A percentile compares a stretch with the other conserved stretches of the same genome.
These are phyloP conservation scores for Pseudophaeomoniella oleicola DNA, from an alignment of 2,329 filamentous ascomycete species.

Conservation along the genomic window DNA sequence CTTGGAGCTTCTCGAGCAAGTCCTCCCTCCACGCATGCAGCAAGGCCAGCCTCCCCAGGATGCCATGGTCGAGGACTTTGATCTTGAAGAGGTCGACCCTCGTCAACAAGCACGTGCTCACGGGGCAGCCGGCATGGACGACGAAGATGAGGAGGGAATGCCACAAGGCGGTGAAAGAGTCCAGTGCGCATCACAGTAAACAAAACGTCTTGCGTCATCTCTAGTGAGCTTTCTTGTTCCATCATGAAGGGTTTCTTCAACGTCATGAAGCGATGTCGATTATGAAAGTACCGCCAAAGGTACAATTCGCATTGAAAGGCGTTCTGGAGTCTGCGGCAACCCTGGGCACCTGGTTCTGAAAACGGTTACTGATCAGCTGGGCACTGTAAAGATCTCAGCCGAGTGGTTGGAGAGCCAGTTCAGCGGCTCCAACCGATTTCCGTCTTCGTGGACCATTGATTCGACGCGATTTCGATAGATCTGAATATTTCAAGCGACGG, in stretches of 20 bases:
- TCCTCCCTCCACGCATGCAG: slow-evolving; percentile 60
- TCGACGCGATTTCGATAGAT: no score
- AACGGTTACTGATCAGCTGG: no score
- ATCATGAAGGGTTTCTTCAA: neutral
- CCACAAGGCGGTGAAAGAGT: slow-evolving; percentile 33
- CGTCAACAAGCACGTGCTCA: slow-evolving; percentile 52
- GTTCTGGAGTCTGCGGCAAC: neutral
- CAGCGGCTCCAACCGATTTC: no score
- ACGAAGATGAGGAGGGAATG: slow-evolving; percentile 47
- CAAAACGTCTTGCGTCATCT: neutral
- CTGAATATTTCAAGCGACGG: no score
- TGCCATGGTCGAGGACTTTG: slow-evolving; percentile 80
- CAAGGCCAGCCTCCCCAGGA: slow-evolving; percentile 59
- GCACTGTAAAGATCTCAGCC: no score
- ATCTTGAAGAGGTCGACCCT: slow-evolving; percentile 70
- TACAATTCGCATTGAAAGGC: neutral
- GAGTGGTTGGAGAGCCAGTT: no score
- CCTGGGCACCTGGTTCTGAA: neutral
- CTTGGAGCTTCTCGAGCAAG: slow-evolving; percentile 65
- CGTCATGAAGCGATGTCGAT: neutral
- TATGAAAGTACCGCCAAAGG: neutral
- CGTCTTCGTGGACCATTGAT: no score
- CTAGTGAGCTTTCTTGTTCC: neutral
- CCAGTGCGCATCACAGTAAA: slow-evolving; percentile 38
- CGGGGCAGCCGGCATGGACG: slow-evolving; percentile 41